Evolutionary conservation across 2,329 filamentous ascomycete genomes (phyloP).

Genomic region (Macrophomina tecta): DNA sequence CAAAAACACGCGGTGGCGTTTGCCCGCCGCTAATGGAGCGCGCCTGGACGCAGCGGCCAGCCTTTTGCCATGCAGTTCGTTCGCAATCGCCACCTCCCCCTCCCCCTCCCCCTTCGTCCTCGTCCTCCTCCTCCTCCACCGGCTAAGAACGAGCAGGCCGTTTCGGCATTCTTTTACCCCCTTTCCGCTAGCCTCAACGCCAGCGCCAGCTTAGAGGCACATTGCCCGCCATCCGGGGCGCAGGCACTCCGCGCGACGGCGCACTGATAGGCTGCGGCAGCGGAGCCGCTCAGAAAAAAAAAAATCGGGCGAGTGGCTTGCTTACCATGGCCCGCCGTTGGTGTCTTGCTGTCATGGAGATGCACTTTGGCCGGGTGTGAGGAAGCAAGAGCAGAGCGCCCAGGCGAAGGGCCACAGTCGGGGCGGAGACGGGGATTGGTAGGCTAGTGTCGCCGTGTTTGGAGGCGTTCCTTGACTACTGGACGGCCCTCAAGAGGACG

Average conservation of each 20-base stretch:
- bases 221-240: no score
- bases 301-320: not conserved
- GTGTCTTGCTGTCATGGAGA: not conserved
- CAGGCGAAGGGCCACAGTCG: no score
- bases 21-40: no score
- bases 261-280: not conserved
- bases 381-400: no score
- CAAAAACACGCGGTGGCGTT: no score
- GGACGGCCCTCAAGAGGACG: not conserved
- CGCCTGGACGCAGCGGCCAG: no score
- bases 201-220: no score
- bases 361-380: not conserved
- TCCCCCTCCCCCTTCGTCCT: no score
- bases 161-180: not conserved
- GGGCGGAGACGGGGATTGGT: no score
- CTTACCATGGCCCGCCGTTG: not conserved
- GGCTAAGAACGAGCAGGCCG: not conserved
- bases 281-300: not conserved
- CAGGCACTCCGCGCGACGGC: not conserved
- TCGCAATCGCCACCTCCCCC: no score
- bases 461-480: not conserved
- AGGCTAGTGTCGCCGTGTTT: no score
- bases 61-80: no score
- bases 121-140: not conserved
- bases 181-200: not conserved